These are phyloP conservation scores for Backusella tarrabulga DNA, from an alignment of 192 early-diverging fungal species.

Conservation along the genomic window DNA sequence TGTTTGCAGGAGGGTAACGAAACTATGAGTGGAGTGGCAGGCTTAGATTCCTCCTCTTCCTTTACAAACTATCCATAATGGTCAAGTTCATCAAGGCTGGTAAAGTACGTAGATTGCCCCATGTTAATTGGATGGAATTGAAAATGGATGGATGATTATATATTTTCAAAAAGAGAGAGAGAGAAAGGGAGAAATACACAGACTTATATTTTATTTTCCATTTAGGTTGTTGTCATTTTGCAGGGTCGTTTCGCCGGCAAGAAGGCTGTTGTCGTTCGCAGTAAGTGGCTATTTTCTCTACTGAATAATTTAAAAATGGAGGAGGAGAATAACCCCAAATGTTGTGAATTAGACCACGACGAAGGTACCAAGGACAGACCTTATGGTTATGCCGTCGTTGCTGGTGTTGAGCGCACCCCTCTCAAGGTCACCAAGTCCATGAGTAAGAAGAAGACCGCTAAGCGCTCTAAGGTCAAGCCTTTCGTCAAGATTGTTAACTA, in stretches of 20 bases:
- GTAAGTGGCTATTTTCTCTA: conserved; percentile 40
- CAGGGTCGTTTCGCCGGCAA: conserved; percentile 99
- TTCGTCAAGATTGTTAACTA: conserved; percentile 99
- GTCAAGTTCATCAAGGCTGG: conserved; percentile 61
- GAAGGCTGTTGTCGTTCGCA: conserved; percentile 99
- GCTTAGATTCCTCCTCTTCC: conserved; percentile 22
- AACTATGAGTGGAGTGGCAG: not conserved
- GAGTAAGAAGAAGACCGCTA: conserved; percentile 93
- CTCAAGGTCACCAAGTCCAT: conserved; percentile 96
- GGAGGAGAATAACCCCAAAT: conserved; percentile 26
- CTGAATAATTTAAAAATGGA: conserved; percentile 26
- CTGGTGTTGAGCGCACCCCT: conserved; percentile 96
- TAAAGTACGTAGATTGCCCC: conserved; percentile 41
- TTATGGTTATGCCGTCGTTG: conserved; percentile 98
- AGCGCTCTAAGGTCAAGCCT: conserved; percentile 97
- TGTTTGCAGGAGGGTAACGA: not conserved
- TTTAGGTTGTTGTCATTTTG: conserved; percentile 94
- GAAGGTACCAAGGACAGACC: conserved; percentile 96
- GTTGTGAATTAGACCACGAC: conserved; percentile 65
- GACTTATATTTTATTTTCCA: not conserved
- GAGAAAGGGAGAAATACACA: not conserved
- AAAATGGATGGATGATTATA: conserved; percentile 30
- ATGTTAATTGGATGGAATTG: conserved; percentile 16
- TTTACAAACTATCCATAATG: conserved; percentile 31
- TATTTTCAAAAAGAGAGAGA: not conserved